Evolutionary conservation across 1,284 basidiomycete genomes (phyloP), one percentile per base, ranked within the genome.

Genomic region (Ganoderma multipileum): DNA sequence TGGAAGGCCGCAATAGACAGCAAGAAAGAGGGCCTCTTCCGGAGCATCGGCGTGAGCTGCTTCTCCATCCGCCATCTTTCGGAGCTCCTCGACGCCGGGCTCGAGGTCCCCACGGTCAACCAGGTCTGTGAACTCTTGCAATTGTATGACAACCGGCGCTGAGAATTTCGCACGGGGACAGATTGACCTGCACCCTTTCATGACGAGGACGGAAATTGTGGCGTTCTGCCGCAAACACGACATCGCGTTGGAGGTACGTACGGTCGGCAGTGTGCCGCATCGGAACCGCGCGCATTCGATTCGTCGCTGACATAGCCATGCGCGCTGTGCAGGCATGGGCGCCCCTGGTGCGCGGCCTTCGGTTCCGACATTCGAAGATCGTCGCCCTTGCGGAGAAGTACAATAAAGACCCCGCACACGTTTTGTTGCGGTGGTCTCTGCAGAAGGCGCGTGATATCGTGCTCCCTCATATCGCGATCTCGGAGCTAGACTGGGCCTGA

Each of bases 361-460:
- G 84, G 47, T 87, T 89, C 76, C 76, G 83, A 12, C 85, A 87
- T 71, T 82, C 86, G 39, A 73, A 76, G 9, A 82, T 90, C 69
- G 76, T 76, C 20, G 72, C 71, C 12, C 76, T 87, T 14, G 81
- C 83, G 4, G 67, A 79, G 41, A 88, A 90, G 81, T 87, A 92
- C 74, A 77, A 79, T 41, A 93, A 90, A 76, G 81, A 85, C 18
- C 83, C 88, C 18, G 87, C 90, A 0, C 92, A 95, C 74, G 81
- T 96, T 55, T 82, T 95, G 57, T 81, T 95, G 42, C 84, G 92
- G 20, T 95, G 91, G 82, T 91, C 88, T 16, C 78, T 96, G n/a
- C 93, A 93, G 84, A 87, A 92, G 88, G 91, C 91, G 75, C 62
- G 82, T 71, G 16, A 28, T 30, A 12, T 41, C 18, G 36, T 7